Evolutionary conservation across 2,329 filamentous ascomycete species (phyloP).

Genomic region (Blumeria graminis): DNA sequence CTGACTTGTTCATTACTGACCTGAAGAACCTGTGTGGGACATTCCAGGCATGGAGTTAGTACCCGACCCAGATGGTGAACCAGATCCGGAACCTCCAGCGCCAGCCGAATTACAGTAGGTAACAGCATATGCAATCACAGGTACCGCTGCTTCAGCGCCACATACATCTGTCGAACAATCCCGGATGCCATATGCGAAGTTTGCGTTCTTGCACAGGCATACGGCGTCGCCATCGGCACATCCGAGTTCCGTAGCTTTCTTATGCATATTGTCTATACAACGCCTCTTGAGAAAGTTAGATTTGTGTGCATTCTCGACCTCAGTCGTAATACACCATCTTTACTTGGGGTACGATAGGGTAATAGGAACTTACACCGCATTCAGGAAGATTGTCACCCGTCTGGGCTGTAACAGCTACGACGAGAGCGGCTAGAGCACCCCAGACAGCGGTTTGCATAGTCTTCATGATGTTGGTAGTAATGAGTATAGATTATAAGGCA

Average conservation of each 20-base stretch:
- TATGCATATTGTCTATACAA: conserved; percentile 23
- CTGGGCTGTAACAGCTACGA: conserved; percentile 10
- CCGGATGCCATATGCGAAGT: conserved; percentile 23
- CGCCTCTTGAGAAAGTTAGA: conserved; percentile 9
- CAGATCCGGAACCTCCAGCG: conserved; percentile 1
- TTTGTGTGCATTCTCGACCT: too few relatives aligned
- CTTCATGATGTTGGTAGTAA: not conserved
- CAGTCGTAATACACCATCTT: not conserved
- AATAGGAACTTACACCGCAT: conserved; percentile 13
- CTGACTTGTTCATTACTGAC: not conserved
- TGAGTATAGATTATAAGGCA: not conserved
- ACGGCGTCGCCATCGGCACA: conserved; percentile 16
- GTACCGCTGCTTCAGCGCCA: conserved; percentile 9
- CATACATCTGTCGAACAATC: conserved; percentile 23
- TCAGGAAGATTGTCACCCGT: conserved; percentile 8
- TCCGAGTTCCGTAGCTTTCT: conserved; percentile 18
- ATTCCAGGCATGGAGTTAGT: not conserved
- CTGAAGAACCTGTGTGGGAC: conserved; percentile 2
- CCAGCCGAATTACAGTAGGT: conserved; percentile 9
- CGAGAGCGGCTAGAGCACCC: conserved; percentile 8
- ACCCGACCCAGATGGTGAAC: not conserved
- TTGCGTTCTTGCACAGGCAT: conserved; percentile 21
- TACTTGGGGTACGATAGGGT: not conserved
- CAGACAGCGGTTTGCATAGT: not conserved
- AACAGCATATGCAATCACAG: conserved; percentile 13